Conservation (phyloP, 2,329 filamentous ascomycete genomes). For the Sphaerulina vaccinii region DNA sequence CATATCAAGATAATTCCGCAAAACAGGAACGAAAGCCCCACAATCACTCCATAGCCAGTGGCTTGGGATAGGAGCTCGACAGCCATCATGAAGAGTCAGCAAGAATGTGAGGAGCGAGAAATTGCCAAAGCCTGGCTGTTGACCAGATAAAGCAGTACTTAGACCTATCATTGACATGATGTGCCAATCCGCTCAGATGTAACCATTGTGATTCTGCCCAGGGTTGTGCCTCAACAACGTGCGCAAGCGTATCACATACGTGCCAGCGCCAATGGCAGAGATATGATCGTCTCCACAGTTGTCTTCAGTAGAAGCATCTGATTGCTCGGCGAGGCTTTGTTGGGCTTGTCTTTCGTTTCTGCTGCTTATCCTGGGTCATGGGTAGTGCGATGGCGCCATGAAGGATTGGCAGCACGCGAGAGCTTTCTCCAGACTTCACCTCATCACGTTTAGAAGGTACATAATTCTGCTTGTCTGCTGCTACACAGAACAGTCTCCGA, state of each 20-base stretch:
- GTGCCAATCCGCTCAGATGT: constrained; percentile 12
- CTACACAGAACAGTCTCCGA: too few relatives aligned
- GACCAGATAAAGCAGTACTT: too few relatives aligned
- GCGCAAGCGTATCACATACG: neutral
- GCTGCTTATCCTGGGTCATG: constrained; percentile 7
- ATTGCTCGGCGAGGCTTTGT: constrained; percentile 13
- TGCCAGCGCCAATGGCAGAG: too few relatives aligned
- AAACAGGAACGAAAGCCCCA: constrained; percentile 50
- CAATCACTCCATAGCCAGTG: constrained; percentile 48
- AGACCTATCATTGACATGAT: too few relatives aligned
- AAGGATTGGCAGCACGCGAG: constrained; percentile 18
- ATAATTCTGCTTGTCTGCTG: too few relatives aligned
- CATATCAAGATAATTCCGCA: constrained; percentile 49
- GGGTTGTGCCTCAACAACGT: neutral
- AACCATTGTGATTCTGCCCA: constrained; percentile 14
- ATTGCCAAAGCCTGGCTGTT: too few relatives aligned
- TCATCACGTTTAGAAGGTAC: too few relatives aligned
- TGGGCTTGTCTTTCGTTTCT: constrained; percentile 8
- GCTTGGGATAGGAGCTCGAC: constrained; percentile 32
- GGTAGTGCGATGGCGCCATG: constrained; percentile 20
- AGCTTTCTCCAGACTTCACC: constrained; percentile 4
- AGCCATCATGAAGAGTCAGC: constrained; percentile 19
- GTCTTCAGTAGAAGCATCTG: constrained; percentile 1
- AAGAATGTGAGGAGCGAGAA: too few relatives aligned
- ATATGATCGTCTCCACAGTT: too few relatives aligned